Percentiles rank a stretch among this genome's conserved stretches.
Conservation (phyloP, 2,329 filamentous ascomycete species). For the Alternaria solani region DNA sequence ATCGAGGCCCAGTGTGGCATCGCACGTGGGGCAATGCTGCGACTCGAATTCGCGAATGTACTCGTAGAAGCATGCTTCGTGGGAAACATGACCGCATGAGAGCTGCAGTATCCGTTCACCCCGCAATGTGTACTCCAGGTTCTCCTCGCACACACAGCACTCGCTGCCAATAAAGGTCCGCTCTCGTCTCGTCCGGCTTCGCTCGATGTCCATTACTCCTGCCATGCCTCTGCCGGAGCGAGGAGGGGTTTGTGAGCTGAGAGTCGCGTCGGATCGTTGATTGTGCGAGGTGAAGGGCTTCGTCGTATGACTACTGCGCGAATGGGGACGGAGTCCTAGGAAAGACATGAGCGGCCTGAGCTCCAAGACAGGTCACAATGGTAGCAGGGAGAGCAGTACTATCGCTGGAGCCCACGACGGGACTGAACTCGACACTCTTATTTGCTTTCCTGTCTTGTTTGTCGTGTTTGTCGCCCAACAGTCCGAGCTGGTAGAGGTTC, state of each 20-base stretch:
- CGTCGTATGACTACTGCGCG: constrained; percentile 43
- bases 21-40: constrained; percentile 92
- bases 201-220: constrained; percentile 76
- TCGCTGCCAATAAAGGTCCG: constrained; percentile 94
- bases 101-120: constrained; percentile 96
- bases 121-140: constrained; percentile 90
- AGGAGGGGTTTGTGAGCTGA: constrained; percentile 39
- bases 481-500: constrained; percentile 48
- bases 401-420: constrained; percentile 38
- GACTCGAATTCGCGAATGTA: constrained; percentile 95
- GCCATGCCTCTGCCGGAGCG: constrained; percentile 60
- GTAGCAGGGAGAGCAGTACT: constrained; percentile 41
- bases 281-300: constrained; percentile 31
- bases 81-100: constrained; percentile 94
- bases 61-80: constrained; percentile 98
- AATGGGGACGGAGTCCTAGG: constrained; percentile 50
- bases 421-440: constrained; percentile 48
- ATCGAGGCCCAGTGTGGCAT: constrained; percentile 89
- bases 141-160: constrained; percentile 96
- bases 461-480: constrained; percentile 35
- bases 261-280: constrained; percentile 35
- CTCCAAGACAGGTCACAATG: constrained; percentile 45
- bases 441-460: constrained; percentile 39
- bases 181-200: constrained; percentile 81
- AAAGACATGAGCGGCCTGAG: constrained; percentile 53